Percentiles rank a stretch among this genome's conserved stretches.
Evolutionary conservation across 371 early-diverging fungal species (phyloP).

Genomic region (Apophysomyces sp.): DNA sequence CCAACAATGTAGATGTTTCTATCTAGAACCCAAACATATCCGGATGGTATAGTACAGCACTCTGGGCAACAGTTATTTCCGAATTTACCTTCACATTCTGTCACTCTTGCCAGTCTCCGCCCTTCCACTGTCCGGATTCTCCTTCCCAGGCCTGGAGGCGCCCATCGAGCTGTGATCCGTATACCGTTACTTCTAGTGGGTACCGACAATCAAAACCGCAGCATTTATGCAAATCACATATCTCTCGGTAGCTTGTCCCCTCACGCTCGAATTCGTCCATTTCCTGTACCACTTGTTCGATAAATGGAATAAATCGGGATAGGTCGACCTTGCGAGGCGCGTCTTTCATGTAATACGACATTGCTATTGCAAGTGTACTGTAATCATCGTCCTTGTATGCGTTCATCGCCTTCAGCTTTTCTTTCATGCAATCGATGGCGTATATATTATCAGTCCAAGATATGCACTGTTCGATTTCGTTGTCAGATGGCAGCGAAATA

Average conservation of each 20-base stretch:
- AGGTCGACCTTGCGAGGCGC: slow-evolving; percentile 16
- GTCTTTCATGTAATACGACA: slow-evolving; percentile 13
- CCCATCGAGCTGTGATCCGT: slow-evolving; percentile 7
- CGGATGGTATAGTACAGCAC: not conserved
- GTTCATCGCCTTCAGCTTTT: not conserved
- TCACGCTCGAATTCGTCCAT: slow-evolving; percentile 7
- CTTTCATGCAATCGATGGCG: not conserved
- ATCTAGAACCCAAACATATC: not conserved
- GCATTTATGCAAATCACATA: slow-evolving; percentile 16
- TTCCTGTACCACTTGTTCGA: slow-evolving; percentile 11
- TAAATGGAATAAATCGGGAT: slow-evolving; percentile 9
- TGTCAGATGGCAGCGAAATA: not conserved
- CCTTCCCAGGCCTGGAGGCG: slow-evolving; percentile 8
- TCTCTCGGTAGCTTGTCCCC: slow-evolving; percentile 3
- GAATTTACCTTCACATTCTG: not conserved
- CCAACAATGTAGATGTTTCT: not conserved
- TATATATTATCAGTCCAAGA: slow-evolving; percentile 11
- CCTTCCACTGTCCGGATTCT: not conserved
- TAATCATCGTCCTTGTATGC: not conserved
- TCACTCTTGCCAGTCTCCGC: slow-evolving; percentile 10
- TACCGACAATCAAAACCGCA: slow-evolving; percentile 10
- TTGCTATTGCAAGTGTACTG: not conserved
- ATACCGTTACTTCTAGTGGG: slow-evolving; percentile 4
- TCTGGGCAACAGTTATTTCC: not conserved
- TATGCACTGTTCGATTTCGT: slow-evolving; percentile 8